A percentile compares a stretch with the other conserved stretches of the same genome.
Evolutionary conservation across 2,329 filamentous ascomycete genomes (phyloP).

Genomic region (Colletotrichum sp.): DNA sequence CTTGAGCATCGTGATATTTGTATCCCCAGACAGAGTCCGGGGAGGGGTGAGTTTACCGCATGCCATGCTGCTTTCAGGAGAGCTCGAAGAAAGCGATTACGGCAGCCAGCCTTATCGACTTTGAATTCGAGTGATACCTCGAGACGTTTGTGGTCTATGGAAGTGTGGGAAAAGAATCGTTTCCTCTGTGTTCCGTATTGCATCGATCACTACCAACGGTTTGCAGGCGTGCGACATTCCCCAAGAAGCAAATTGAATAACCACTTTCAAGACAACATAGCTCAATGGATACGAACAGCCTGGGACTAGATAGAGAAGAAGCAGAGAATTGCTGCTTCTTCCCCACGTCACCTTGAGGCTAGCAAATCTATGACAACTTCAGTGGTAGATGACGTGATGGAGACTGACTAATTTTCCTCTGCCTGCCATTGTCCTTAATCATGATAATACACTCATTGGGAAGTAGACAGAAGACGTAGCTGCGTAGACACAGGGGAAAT

Average conservation of each 20-base stretch:
- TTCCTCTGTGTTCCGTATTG: not conserved
- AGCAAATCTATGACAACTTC: not conserved
- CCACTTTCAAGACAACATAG: not conserved
- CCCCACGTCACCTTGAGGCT: not conserved
- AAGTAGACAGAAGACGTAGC: not conserved
- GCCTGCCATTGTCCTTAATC: not conserved
- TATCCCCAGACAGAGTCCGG: not conserved
- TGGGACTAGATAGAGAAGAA: not conserved
- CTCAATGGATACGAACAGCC: not conserved
- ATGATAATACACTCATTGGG: not conserved
- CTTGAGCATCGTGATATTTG: not conserved
- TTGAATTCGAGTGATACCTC: not conserved
- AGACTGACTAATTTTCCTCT: not conserved
- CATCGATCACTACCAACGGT: not conserved
- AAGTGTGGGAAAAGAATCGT: not conserved
- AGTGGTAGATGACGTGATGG: not conserved
- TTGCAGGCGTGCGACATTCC: too few relatives aligned
- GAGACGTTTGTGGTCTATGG: not conserved
- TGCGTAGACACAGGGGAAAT: not conserved
- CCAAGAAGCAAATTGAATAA: not conserved
- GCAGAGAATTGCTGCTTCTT: not conserved
- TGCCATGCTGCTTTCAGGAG: not conserved
- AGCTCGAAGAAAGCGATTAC: not conserved
- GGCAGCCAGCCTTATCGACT: not conserved
- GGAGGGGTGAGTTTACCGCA: not conserved